Base-by-base conservation (phyloP, 805 yeast species). In the Spencermartinsiella europaea region DNA sequence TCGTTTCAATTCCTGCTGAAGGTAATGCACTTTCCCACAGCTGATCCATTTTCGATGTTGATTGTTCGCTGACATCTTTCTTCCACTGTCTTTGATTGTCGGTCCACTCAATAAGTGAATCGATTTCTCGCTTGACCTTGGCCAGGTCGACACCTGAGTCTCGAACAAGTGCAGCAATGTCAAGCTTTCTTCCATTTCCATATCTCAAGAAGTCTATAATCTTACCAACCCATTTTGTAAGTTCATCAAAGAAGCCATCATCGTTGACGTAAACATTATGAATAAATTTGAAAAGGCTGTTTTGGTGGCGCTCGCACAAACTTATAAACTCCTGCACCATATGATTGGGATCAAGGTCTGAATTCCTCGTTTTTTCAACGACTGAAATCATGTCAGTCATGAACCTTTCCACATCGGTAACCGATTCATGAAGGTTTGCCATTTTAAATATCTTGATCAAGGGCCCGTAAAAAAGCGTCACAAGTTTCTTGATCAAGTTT, bases 261-360 rank as follows among this genome's bases (percentile, higher is more conserved):
- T 91, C 98, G 52, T 85, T 79, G n/a, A 73, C 51, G 63, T 90
- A 89, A n/a, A 89, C 77, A 44, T 84, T 81, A 59, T 87, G 91
- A 48, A 91, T 72, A 59, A 91, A 93, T 44, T 69, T 69, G 70
- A 86, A 86, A 40, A 86, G 73, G 10, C 81, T 72, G 47, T 77
- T 80, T 53, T 86, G 85, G 62, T 90, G 95, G 22, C 77, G 76
- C 37, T 80, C 80, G 36, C 88, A 75, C 16, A 91, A 67, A 8
- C 70, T 70, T 60, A 84, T 77, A 34, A 91, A 76, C 37, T 76
- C 73, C 51, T 80, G 76, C 28, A 87, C 90, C 50, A 85, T 74
- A 51, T 84, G 82, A 38, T 76, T 71, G 1, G 85, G 70, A 48
- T 79, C 76, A 4, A 70, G 62, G 47, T 73, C 73, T 38, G 76